These are phyloP conservation scores for Candida sanyaensis DNA, from an alignment of 1,139 yeast species.

Conservation along the genomic window DNA sequence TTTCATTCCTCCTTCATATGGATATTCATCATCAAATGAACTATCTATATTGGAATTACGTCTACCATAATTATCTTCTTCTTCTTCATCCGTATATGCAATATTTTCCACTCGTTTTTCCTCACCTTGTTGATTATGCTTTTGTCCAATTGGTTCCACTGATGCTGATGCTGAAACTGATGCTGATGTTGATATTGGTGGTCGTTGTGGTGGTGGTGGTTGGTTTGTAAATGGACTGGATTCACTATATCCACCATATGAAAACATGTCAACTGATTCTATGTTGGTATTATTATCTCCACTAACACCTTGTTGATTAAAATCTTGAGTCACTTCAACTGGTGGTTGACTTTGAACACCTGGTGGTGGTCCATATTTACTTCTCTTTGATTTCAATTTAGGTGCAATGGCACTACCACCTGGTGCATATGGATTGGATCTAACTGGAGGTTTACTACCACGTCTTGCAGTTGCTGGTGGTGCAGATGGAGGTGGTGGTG, in stretches of 20 bases:
- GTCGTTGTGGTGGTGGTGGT: conserved; percentile 2
- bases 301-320: conserved; percentile 1
- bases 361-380: conserved; percentile 35
- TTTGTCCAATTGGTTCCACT: not conserved
- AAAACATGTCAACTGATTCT: conserved; percentile 41
- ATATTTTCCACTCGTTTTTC: not conserved
- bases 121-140: not conserved
- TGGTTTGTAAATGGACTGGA: conserved; percentile 6
- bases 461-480: conserved; percentile 5
- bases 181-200: conserved; percentile 3
- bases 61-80: not conserved
- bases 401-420: conserved; percentile 15
- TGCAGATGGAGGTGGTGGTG: conserved; percentile 12
- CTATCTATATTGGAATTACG: conserved; percentile 27
- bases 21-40: conserved; percentile 24
- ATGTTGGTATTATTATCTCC: conserved; percentile 2
- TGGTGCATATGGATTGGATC: conserved; percentile 47
- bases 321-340: conserved; percentile 10
- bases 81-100: not conserved
- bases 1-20: conserved; percentile 4
- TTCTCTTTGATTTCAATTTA: conserved; percentile 18
- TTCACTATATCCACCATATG: conserved; percentile 19
- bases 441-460: conserved; percentile 14
- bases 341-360: conserved; percentile 18
- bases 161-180: conserved; percentile 7